Evolutionary conservation across 2,329 filamentous ascomycete species (phyloP).

Genomic region (Calonectria leucothoes): DNA sequence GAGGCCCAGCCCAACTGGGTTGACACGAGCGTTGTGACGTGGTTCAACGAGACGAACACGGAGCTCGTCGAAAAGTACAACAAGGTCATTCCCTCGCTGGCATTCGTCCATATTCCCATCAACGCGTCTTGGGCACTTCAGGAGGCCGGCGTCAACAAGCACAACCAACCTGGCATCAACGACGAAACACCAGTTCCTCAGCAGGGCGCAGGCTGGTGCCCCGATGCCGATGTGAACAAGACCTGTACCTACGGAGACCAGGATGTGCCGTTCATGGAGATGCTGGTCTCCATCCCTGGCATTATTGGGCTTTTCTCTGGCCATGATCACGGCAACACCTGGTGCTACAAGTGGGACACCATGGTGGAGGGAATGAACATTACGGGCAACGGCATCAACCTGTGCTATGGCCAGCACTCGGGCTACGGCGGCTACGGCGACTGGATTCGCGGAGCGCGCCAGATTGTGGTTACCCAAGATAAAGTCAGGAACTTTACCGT

Average conservation of each 20-base stretch:
- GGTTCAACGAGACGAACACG: slow-evolving; percentile 54
- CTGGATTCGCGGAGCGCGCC: slow-evolving; percentile 71
- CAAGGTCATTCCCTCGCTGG: slow-evolving; percentile 56
- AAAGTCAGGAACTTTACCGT: slow-evolving; percentile 54
- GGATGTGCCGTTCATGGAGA: slow-evolving; percentile 72
- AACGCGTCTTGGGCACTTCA: slow-evolving; percentile 43
- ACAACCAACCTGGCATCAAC: slow-evolving; percentile 59
- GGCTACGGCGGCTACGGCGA: slow-evolving; percentile 78
- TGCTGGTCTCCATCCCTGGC: slow-evolving; percentile 64
- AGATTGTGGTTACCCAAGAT: slow-evolving; percentile 62
- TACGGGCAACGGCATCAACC: slow-evolving; percentile 55
- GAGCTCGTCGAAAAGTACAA: slow-evolving; percentile 42
- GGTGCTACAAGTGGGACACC: slow-evolving; percentile 65
- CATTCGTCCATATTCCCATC: slow-evolving; percentile 62
- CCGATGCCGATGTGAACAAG: slow-evolving; percentile 50
- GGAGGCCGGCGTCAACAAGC: slow-evolving; percentile 47
- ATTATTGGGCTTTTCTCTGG: slow-evolving; percentile 71
- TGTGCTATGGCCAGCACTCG: slow-evolving; percentile 73
- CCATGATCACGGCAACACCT: slow-evolving; percentile 74
- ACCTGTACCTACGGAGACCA: slow-evolving; percentile 59
- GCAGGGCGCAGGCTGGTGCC: slow-evolving; percentile 58
- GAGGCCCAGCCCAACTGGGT: slow-evolving; percentile 56
- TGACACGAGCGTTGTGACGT: slow-evolving; percentile 54
- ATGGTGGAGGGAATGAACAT: slow-evolving; percentile 60
- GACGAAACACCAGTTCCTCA: slow-evolving; percentile 54